A percentile compares a stretch with the other conserved stretches of the same genome.
These are phyloP conservation scores for Eimeria falciformis DNA, from an alignment of 169 alveolate genomes.

Conservation along the genomic window DNA sequence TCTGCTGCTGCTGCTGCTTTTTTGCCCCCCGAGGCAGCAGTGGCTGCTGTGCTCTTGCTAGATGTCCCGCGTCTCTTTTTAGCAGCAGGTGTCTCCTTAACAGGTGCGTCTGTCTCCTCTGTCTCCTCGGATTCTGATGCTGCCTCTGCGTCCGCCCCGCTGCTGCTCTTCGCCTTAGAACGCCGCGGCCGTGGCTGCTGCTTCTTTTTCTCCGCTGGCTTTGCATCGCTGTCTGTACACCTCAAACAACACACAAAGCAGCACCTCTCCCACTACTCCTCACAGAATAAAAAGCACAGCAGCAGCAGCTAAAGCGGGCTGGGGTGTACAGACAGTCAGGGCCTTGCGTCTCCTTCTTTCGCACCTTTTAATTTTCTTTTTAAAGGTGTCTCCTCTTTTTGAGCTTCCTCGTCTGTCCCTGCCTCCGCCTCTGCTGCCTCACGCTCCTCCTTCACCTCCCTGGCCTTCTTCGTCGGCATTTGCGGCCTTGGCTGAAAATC, in stretches of 20 bases:
- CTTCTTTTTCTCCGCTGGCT: conserved; percentile 7
- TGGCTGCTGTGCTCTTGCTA: conserved; percentile 46
- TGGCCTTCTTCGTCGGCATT: conserved; percentile 5
- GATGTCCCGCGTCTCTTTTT: conserved; percentile 50
- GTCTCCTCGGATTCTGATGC: background rate
- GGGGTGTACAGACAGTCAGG: no score
- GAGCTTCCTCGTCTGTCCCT: background rate
- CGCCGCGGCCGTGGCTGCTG: background rate
- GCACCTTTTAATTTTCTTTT: conserved; percentile 28
- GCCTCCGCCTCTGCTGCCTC: background rate
- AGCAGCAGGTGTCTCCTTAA: conserved; percentile 14
- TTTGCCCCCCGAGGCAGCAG: conserved; percentile 42
- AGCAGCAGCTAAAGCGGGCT: background rate
- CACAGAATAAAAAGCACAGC: background rate
- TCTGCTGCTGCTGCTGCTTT: conserved; percentile 46
- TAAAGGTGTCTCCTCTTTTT: background rate
- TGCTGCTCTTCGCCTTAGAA: conserved; percentile 2
- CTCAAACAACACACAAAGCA: background rate
- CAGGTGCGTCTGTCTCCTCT: conserved; percentile 1
- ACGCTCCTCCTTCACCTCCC: background rate
- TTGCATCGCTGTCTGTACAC: background rate
- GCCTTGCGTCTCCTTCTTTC: conserved; percentile 22
- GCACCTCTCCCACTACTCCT: no score
- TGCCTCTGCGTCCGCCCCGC: background rate
- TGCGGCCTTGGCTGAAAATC: no score